A percentile compares a stretch with the other conserved stretches of the same genome.
Conservation (phyloP, 768 basidiomycete species). For the Naganishia vaughanmartiniae region DNA sequence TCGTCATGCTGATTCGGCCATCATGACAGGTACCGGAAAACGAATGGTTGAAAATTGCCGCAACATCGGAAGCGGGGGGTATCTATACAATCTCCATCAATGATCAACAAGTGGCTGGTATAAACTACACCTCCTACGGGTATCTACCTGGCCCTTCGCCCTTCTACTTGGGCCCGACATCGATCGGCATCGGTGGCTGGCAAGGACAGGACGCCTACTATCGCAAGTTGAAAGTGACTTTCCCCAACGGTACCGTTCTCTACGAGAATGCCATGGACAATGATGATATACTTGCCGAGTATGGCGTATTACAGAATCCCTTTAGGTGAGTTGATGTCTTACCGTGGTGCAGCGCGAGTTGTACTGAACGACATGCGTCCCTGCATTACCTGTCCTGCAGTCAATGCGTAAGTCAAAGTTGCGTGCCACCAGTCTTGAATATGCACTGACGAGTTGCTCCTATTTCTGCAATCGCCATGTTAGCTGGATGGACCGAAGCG, state of each 20-base stretch:
- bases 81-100: neutral
- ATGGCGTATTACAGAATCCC: neutral
- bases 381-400: neutral
- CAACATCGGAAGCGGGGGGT: neutral
- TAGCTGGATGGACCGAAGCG: slow-evolving; percentile 2
- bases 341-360: neutral
- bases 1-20: neutral
- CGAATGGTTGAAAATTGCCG: neutral
- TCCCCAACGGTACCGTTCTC: neutral
- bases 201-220: neutral
- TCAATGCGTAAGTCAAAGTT: neutral
- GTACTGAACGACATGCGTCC: neutral
- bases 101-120: neutral
- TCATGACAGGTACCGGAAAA: neutral
- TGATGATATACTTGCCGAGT: neutral
- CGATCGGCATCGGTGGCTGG: neutral
- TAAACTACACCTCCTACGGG: neutral
- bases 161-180: neutral
- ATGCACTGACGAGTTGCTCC: neutral
- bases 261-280: neutral
- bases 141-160: neutral
- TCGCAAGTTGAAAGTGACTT: neutral
- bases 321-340: neutral
- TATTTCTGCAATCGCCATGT: neutral
- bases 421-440: neutral